phyloP scores from a whole-genome alignment of 1,284 basidiomycete species.

The Grifola frondosa region DNA sequence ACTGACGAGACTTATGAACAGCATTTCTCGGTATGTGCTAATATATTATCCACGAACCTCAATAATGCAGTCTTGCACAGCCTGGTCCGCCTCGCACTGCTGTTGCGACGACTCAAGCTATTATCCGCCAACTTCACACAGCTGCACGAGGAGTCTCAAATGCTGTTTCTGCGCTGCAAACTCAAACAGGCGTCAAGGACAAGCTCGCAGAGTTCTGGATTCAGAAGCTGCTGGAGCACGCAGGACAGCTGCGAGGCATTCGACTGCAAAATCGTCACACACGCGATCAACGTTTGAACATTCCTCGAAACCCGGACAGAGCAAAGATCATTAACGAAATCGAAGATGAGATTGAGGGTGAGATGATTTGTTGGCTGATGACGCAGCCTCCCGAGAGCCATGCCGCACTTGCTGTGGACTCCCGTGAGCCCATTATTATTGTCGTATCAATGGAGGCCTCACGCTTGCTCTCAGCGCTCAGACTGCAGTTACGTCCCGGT shows the following conservation, averaged over 20 bases:
- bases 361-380: conserved; percentile 28
- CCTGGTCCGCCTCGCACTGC: conserved; percentile 13
- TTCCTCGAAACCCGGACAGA: conserved; percentile 9
- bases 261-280: conserved; percentile 3
- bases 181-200: conserved; percentile 37
- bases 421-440: too few species aligned
- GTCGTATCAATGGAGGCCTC: too few species aligned
- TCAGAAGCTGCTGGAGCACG: conserved; percentile 22
- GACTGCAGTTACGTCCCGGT: background rate
- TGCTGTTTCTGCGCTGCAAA: conserved; percentile 15
- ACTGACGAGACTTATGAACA: background rate
- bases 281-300: conserved; percentile 8
- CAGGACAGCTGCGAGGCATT: conserved; percentile 16
- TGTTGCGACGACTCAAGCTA: background rate
- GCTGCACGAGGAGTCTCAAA: conserved; percentile 15
- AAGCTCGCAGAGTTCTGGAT: conserved; percentile 35
- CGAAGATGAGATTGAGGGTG: conserved; percentile 21
- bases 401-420: conserved; percentile 11
- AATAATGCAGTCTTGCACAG: conserved; percentile 5
- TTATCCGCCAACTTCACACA: conserved; percentile 10
- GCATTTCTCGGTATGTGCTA: conserved; percentile 2
- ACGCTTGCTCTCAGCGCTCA: background rate
- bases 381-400: conserved; percentile 24
- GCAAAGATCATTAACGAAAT: conserved; percentile 18
- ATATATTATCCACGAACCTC: background rate